Evolutionary conservation across 495 filamentous ascomycete species (phyloP).

Genomic region (Filosporella fistucella): DNA sequence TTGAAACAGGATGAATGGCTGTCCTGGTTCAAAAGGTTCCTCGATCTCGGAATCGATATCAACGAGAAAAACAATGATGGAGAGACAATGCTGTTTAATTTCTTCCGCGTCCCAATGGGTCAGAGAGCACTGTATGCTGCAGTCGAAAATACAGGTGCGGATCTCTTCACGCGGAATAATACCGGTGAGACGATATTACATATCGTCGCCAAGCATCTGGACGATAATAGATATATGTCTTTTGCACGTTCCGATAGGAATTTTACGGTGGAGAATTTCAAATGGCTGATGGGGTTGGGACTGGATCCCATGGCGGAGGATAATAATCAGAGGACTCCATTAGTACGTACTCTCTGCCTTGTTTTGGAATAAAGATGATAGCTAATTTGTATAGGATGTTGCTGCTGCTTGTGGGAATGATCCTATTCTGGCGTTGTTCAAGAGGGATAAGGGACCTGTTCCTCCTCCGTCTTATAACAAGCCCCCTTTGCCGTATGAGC

Average conservation of each 20-base stretch:
- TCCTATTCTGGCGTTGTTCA: background rate
- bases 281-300: slow-evolving; percentile 13
- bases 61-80: slow-evolving; percentile 28
- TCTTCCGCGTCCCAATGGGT: slow-evolving; percentile 14
- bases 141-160: background rate
- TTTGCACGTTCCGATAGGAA: background rate
- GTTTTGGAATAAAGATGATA: too few species aligned
- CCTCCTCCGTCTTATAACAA: too few species aligned
- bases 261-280: background rate
- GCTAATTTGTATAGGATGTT: too few species aligned
- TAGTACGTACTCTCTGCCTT: too few species aligned
- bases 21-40: slow-evolving; percentile 14
- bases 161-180: slow-evolving; percentile 7
- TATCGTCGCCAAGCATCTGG: slow-evolving; percentile 11
- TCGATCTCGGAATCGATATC: slow-evolving; percentile 24
- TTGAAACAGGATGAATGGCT: background rate
- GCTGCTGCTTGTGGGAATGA: slow-evolving; percentile 4
- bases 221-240: too few species aligned
- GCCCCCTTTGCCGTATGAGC: too few species aligned
- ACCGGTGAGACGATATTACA: slow-evolving; percentile 14
- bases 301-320: slow-evolving; percentile 30
- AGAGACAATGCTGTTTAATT: slow-evolving; percentile 29
- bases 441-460: background rate
- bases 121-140: background rate
- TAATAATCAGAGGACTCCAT: slow-evolving; percentile 23